These are phyloP conservation scores for Coemansia sp. DNA, from an alignment of 192 early-diverging fungal genomes.

Conservation along the genomic window DNA sequence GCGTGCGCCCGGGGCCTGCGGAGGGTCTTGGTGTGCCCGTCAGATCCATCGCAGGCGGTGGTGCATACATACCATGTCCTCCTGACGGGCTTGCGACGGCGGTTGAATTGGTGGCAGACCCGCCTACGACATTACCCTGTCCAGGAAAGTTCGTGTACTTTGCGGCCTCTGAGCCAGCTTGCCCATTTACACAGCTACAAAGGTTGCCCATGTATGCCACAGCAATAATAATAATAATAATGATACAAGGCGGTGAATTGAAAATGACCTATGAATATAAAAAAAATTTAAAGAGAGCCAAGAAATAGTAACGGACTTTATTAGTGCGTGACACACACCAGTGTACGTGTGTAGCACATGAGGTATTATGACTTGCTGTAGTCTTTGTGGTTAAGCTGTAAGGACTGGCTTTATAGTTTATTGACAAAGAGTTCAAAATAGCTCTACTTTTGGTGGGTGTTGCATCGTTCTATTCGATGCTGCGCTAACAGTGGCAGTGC, in stretches of 20 bases:
- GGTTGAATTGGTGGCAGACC: background rate
- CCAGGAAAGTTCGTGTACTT: slow-evolving; percentile 6
- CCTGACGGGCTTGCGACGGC: background rate
- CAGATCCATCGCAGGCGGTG: slow-evolving; percentile 4
- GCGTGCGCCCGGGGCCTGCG: slow-evolving; percentile 1
- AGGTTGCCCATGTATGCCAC: background rate
- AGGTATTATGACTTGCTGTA: too few relatives aligned
- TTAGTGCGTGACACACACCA: background rate
- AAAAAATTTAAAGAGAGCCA: background rate
- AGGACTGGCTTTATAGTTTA: background rate
- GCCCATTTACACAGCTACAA: background rate
- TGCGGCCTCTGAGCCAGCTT: background rate
- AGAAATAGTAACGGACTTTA: background rate
- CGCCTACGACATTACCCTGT: slow-evolving; percentile 5
- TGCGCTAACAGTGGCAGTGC: background rate
- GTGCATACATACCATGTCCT: background rate
- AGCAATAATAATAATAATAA: background rate
- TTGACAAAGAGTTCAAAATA: background rate
- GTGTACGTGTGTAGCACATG: background rate
- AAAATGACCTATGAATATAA: background rate
- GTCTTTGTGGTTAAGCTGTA: too few relatives aligned
- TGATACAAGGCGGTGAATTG: background rate
- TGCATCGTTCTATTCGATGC: background rate
- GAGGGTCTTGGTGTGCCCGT: background rate
- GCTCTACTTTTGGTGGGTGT: background rate